Evolutionary conservation across 805 yeast species (phyloP), one percentile per base, ranked within the genome.

Genomic region (Brettanomyces sp.): DNA sequence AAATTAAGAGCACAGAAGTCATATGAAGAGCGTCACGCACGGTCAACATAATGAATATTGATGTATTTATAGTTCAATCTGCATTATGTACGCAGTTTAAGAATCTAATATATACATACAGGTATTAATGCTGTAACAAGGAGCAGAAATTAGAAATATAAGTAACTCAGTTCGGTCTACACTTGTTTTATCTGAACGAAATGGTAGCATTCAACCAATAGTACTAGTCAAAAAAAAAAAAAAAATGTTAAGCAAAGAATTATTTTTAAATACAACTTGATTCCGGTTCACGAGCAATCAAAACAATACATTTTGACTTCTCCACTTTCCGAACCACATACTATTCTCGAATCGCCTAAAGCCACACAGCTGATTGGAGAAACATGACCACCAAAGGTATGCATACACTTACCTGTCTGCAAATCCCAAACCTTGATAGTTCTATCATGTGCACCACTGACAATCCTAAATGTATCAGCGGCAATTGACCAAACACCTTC

Each of bases 401-500:
- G 95, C 76, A 90, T 79, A 63, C 98, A 89, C 59, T 83, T 82
- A 21, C 99, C 98, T 53, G 82, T 80, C 64, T 93, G 97, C 50
- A 93, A 70, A 61, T 93, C 99, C 99, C 99, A 93, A 5, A 93
- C 85, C 62, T 85, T 91, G 50, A 86, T 86, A 34, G 80, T 70
- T 51, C 88, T 76, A 68, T 93, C 99, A 59, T 93, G 97, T 1
- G 96, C 90, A 1, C 98, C 98, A 56, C 93, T 82, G 9, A 91
- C 85, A 40, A 93, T 85, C 53, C 99, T 76, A 72, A 93, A 93
- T 36, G 90, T 89, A 67, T 93, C 98, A 1, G 97, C 95, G 14
- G 93, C 88, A 46, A 93, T 84, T 39, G 91, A 88, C 97, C 98
- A 91, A 18, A 93, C 96, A 22, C 99, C 99, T 65, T 93, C 98